Base-by-base conservation (phyloP, 1,284 basidiomycete species). In the Cryptococcus floricola region DNA sequence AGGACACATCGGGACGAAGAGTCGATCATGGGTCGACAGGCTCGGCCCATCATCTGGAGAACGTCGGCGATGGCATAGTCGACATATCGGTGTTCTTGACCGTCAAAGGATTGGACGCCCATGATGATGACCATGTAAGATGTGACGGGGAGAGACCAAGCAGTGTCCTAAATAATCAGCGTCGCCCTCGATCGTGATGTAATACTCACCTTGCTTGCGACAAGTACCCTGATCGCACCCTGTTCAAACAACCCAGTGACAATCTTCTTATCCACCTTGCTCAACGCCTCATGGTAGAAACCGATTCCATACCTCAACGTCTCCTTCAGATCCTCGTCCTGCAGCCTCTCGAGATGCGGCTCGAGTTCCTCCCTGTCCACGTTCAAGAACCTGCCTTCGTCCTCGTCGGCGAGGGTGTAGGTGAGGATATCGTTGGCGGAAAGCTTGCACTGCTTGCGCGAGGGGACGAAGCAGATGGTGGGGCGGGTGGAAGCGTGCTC, bases 51-150 rank as follows among this genome's bases (percentile, higher is more conserved):
- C 95, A 98, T 98, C 71, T 98, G 94, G 2, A 98, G 83, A 12
- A 98, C 88, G 66, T 98, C 94, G 81, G 95, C 91, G 57, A 98
- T 89, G 2, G 96, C 90, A 70, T 98, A 98, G 77, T 98, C 95
- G 65, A 96, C 83, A 67, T 99, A 98, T 50, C 95, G 89, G 73
- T 96, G 93, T 69, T 97, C 93, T 76, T 90, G 89, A 69, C 92
- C 93, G 72, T 98, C 93, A 69, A 91, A 98, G 57, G 80, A 89
- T 74, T 98, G 96, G 1, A 98, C 91, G 31, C 94, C 94, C 92
- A 98, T 97, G 70, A 98, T 89, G 69, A 99, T 87, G 49, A 98
- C 94, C 88, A 98, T 92, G 78, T 97, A 96, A 57, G 90, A 87
- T 0, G 89, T 85, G 34, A 97, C 84, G 0, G 96, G 93, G 19